Evolutionary conservation across 345 rosid species (phyloP), one percentile per base, ranked within the genome.

Genomic region (Melaleuca alternifolia): DNA sequence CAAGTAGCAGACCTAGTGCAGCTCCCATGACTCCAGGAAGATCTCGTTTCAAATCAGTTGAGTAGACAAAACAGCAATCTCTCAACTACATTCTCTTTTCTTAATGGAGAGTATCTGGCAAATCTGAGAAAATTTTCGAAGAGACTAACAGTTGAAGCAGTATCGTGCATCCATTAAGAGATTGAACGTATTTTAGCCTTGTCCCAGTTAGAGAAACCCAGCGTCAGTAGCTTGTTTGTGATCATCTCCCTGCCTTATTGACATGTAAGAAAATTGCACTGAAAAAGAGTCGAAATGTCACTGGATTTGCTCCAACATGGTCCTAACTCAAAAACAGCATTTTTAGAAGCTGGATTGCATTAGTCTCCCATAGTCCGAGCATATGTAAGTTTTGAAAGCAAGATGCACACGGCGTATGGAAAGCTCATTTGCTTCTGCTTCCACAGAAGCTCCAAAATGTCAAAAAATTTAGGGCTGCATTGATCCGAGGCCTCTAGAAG

Each of bases 11-110:
- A 41, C 75, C 71, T 50, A 86, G 75, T 51, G 75, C 84, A 3
- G 56, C 62, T 86, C 87, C 91, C 85, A 41, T 28, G 54, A 87
- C 88, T 85, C 87, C 89, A 28, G 89, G 84, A 85, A 86, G 89
- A 86, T 84, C 90, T 41, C 86, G 84, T 76, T 62, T 41, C 48
- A 83, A 86, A 88, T 61, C 91, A 62, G 57, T 84, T 79, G 41
- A 53, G 86, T 88, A 85, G 76, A 87, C 20, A 89, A 84, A 83
- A 86, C 84, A 18, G 87, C 54, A 77, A 86, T 53, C 30, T 9
- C 61, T 85, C 54, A 24, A 41, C 54, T 85, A 14, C 41, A 20
- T 71, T 71, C 7, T 1, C 79, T 33, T 71, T 71, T 71, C 79
- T 71, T 33, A 71, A 16, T 4, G 79, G 46, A 71, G 24, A 33